Conservation (phyloP, 371 early-diverging fungal species). For the Lichtheimia ornata region DNA sequence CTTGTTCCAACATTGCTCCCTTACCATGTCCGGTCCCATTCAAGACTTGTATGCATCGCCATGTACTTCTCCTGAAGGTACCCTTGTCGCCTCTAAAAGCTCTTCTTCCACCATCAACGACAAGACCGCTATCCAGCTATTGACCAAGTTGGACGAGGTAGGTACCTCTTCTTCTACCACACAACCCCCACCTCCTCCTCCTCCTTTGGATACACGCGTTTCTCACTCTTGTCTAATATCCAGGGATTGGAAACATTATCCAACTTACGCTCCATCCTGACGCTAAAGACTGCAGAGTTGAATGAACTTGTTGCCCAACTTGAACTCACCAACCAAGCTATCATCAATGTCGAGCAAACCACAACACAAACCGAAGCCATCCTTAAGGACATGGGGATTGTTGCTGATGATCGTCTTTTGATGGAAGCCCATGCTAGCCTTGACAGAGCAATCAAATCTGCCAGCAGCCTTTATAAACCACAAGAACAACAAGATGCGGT, state of each 20-base stretch:
- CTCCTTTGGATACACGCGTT: neutral
- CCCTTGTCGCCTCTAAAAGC: too few relatives aligned
- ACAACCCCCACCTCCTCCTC: too few relatives aligned
- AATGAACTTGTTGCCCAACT: constrained; percentile 51
- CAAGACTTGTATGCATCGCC: too few relatives aligned
- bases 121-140: constrained; percentile 13
- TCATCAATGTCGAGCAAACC: constrained; percentile 44
- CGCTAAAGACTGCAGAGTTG: constrained; percentile 49
- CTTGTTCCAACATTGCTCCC: too few relatives aligned
- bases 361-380: constrained; percentile 45
- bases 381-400: constrained; percentile 44
- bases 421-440: constrained; percentile 34
- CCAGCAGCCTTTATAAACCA: constrained; percentile 32
- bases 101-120: neutral
- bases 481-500: neutral
- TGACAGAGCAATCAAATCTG: constrained; percentile 51
- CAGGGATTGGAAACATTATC: constrained; percentile 47
- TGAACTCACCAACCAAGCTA: constrained; percentile 48
- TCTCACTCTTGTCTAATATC: neutral
- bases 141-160: constrained; percentile 29
- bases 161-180: neutral
- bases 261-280: constrained; percentile 47
- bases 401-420: constrained; percentile 26
- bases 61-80: too few relatives aligned
- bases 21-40: too few relatives aligned